Evolutionary conservation across 192 early-diverging fungal genomes (phyloP), one percentile per base, ranked within the genome.

Genomic region (Cladochytrium replicatum): DNA sequence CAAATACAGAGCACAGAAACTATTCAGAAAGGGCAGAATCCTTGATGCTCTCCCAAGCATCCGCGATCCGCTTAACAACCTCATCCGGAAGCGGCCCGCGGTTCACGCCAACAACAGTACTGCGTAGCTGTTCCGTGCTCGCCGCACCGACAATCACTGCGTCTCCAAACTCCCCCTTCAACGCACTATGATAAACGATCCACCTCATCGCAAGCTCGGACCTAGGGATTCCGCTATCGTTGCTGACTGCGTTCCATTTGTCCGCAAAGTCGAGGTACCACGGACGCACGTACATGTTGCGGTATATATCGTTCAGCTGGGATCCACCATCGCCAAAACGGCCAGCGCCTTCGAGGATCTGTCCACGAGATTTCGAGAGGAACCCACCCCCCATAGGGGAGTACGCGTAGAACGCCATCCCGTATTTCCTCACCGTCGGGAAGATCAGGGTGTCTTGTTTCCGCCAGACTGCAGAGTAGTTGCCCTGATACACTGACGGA

Each of bases 391-490:
- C 32, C 15, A 57, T 23, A 28, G 55, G 55, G 15, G 21, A 26
- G 50, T 57, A 57, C 8, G 23, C 55, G 49, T 57, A 57, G 41
- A 43, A 57, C 3, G 46, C 37, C 32, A 57, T 57, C 5, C 46
- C 46, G 27, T 41, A 43, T 41, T 57, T 52, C 4, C 55, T 26
- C n/a, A 51, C 46, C 8, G 19, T 54, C 0, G 55, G 55, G 49
- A 57, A 41, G 24, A 57, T 40, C n/a, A 50, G 46, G 0, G 3
- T 54, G 30, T 63, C 61, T 19, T 57, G 30, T 9, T 42, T 52
- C 7, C 61, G 41, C 3, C 42, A 43, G 22, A 63, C 27, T 22
- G 61, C 61, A 53, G 51, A 57, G 61, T 63, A 63, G 54, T 51
- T 58, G 29, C 55, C 53, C 29, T 57, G 55, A 24, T 54, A 57